Base-by-base conservation (phyloP, 2,329 filamentous ascomycete genomes). In the Macrophomina phaseolina region DNA sequence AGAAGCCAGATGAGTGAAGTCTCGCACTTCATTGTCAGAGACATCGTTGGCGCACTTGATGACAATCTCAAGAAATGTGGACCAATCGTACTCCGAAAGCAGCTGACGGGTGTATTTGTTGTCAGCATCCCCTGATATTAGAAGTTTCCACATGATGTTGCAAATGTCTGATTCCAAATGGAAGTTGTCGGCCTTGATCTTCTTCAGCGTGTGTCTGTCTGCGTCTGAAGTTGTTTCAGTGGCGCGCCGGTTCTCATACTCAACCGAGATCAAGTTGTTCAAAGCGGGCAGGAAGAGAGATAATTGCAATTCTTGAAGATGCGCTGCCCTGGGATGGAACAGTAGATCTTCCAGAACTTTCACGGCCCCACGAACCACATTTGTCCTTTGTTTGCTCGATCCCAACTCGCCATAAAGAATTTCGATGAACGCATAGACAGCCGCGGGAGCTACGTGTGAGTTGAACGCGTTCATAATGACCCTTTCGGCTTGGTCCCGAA, bases 391-490 rank as follows among this genome's bases (percentile, higher is more conserved):
- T 78, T 70, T 46, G 79, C 63, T 5, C 69, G 70, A 36, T 73
- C 64, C 83, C 82, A 49, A 83, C 83, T 30, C 91, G 78, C 65
- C 65, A 23, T 67, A 30, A 30, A 67, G 40, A 12, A 89, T 85
- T 65, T 89, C 86, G 38, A 92, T 81, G 28, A 92, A 78, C 30
- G 90, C 85, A 65, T 87, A 84, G 53, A 93, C 84, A 1, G 89
- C 89, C 42, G 86, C 86, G 69, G 91, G 89, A 23, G 90, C 90
- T 69, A 92, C 87, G 74, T 93, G 90, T 1, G 91, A 93, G 72
- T 84, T 88, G 80, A 89, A 90, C 0, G 94, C 81, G 69, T 92
- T 90, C 73, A 86, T 84, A 38, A 93, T 81, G 0, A 89, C 89
- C 68, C 87, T 86, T 90, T 91, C 93, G 3, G 90, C 85, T 48